Evolutionary conservation across 257 asterid species (phyloP), one percentile per base, ranked within the genome.

Genomic region (Buddleja alternifolia): DNA sequence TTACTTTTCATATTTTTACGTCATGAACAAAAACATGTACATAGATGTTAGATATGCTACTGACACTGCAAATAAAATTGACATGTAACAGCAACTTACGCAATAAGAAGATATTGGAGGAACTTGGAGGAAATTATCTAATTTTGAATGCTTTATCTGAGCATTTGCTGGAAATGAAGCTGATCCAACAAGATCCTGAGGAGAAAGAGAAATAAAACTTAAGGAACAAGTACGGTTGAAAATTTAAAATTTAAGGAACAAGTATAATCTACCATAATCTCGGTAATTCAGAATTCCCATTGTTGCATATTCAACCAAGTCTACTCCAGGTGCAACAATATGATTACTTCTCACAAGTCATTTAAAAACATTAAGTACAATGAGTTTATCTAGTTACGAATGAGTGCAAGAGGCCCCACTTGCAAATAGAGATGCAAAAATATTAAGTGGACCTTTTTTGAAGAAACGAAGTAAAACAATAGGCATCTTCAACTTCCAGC

Each of bases 81-180:
- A 25, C 68, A 67, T 19, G 56, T 8, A 10, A 41, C 60, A 40
- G 58, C 51, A 79, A 79, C 96, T 92, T 78, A 92, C 98, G 20
- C 96, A 87, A 81, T 87, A 89, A 56, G 98, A 82, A 55, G 95
- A 85, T 75, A 92, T 45, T 19, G 96, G 96, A 68, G 92, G 84
- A 66, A 80, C 92, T 72, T 90, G 95, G 66, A 92, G 94, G 80
- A 83, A 86, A 66, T 79, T 85, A 68, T 89, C 96, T 75, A 87
- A 68, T 68, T 86, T 89, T 24, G 80, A 86, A 73, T 68, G 82
- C 82, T 86, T 87, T 61, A 76, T 71, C 56, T 77, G 86, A 70
- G 82, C 75, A 79, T 63, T 78, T 47, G 69, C 80, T 8, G 88
- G 75, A 78, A 84, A 85, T 51, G 95, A 81, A 76, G 90, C 82